Conservation (phyloP, 2,329 filamentous ascomycete species). For the Colletotrichum sidae region DNA sequence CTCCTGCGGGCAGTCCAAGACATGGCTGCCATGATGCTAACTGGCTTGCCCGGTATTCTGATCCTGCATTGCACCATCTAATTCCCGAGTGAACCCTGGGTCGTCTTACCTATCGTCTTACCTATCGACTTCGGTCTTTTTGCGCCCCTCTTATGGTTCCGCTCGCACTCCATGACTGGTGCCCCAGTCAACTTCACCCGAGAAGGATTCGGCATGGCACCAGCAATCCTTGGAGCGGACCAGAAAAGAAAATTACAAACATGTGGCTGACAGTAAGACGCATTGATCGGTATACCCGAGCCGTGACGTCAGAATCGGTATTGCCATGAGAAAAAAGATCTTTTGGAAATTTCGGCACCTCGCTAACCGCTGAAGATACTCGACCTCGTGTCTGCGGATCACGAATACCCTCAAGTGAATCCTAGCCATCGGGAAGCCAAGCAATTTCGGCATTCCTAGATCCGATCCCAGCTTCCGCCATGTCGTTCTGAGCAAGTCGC, state of each 20-base stretch:
- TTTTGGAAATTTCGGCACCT: too few relatives aligned
- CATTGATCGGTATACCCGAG: background rate
- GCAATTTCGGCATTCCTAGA: too few relatives aligned
- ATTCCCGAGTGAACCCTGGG: background rate
- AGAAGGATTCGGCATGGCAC: constrained; percentile 5
- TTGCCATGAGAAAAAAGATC: background rate
- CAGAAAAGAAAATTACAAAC: background rate
- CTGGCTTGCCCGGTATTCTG: too few relatives aligned
- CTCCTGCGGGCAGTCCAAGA: too few relatives aligned
- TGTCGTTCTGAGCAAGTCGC: too few relatives aligned
- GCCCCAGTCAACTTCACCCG: constrained; percentile 6
- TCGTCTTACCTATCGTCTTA: constrained; percentile 2
- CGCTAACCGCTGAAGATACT: too few relatives aligned
- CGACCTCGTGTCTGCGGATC: too few relatives aligned
- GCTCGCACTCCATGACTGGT: constrained; percentile 14
- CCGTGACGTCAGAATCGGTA: constrained; percentile 28
- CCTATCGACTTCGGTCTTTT: constrained; percentile 1
- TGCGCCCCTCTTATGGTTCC: constrained; percentile 10
- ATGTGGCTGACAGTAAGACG: constrained; percentile 1
- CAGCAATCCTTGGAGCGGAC: background rate
- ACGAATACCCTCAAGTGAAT: too few relatives aligned
- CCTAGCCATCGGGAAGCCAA: too few relatives aligned
- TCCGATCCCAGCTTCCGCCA: too few relatives aligned
- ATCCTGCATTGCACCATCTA: background rate
- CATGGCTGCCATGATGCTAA: too few relatives aligned